Base-by-base conservation (phyloP, 2,329 filamentous ascomycete genomes). In the Hymenoscyphus repandus region DNA sequence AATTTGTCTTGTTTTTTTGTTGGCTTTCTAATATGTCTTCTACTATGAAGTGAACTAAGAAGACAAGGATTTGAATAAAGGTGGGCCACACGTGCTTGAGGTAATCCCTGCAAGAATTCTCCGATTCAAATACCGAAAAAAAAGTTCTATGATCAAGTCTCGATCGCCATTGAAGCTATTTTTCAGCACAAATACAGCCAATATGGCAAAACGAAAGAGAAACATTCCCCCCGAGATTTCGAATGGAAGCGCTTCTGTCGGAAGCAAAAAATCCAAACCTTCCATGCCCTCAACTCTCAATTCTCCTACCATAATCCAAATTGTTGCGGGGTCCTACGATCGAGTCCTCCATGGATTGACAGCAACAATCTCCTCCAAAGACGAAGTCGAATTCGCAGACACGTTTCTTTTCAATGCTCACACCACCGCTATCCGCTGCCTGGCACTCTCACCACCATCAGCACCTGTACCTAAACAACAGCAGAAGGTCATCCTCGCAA, bases 321-420 rank as follows among this genome's bases (percentile, higher is more conserved):
- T 99, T 58, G 78, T 97, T 53, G 85, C 90, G 6, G 93, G 93
- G 43, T 96, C 91, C 47, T 99, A 99, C 71, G 93, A 99, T 66
- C 82, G 90, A 57, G 83, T 95, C 45, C 79, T 99, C 17, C 93
- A 99, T 68, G 93, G 93, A 53, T 78, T 96, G 62, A 89, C 87
- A 6, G 90, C 87, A n/a, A 82, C 82, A 1, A 74, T 95, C 47
- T 61, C 68, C 38, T 58, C 67, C 48, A 64, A 74, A 10, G 60
- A 54, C 49, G 65, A 75, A 13, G 74, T 84, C 49, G 76, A 83
- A 46, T 97, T 96, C 66, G 81, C 88, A 58, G 92, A 97, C 69
- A 92, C 88, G 0, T 99, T 99, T 69, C 80, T 99, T 51, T 96
- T 99, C 79, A 89, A 91, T 65, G 91, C 93, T 12, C 93, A 99